phyloP scores from a whole-genome alignment of 306 rosid genomes.

The Medicago arabica region DNA sequence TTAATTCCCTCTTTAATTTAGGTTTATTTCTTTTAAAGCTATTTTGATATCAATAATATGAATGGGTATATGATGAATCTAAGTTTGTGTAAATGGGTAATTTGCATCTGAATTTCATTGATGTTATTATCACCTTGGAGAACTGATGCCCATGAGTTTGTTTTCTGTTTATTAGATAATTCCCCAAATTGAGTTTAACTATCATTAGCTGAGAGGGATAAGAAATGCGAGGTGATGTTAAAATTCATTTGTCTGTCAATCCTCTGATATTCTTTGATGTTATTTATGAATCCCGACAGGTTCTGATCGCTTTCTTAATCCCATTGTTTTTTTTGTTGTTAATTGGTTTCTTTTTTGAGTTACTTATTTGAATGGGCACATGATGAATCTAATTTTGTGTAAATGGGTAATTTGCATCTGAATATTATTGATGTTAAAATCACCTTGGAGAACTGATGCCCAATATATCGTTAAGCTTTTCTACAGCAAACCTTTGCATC shows the following conservation, averaged over 20 bases:
- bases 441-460: slow-evolving; percentile 64
- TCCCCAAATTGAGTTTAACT: too few relatives aligned
- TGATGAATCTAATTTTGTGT: slow-evolving; percentile 44
- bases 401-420: slow-evolving; percentile 68
- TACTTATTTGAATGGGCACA: slow-evolving; percentile 21
- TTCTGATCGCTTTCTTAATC: slow-evolving; percentile 68
- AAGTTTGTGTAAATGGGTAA: slow-evolving; percentile 48
- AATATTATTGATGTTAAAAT: slow-evolving; percentile 48
- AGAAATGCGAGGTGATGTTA: slow-evolving; percentile 72
- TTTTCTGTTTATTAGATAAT: too few relatives aligned
- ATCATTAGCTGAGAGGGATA: slow-evolving; percentile 22
- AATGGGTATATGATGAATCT: slow-evolving; percentile 52
- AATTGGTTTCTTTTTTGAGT: not conserved
- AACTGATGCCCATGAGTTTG: slow-evolving; percentile 48
- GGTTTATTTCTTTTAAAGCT: too few relatives aligned
- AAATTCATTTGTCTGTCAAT: slow-evolving; percentile 78
- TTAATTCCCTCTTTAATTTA: too few relatives aligned
- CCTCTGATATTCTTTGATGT: slow-evolving; percentile 77
- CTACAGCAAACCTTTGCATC: too few relatives aligned
- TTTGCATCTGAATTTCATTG: slow-evolving; percentile 59
- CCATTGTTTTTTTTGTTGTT: not conserved
- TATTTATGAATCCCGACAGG: slow-evolving; percentile 90
- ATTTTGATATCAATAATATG: not conserved
- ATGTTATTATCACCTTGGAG: slow-evolving; percentile 57
- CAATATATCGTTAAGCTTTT: not conserved